Evolutionary conservation across 441 rosid genomes (phyloP).

Genomic region (Capsella rubella): DNA sequence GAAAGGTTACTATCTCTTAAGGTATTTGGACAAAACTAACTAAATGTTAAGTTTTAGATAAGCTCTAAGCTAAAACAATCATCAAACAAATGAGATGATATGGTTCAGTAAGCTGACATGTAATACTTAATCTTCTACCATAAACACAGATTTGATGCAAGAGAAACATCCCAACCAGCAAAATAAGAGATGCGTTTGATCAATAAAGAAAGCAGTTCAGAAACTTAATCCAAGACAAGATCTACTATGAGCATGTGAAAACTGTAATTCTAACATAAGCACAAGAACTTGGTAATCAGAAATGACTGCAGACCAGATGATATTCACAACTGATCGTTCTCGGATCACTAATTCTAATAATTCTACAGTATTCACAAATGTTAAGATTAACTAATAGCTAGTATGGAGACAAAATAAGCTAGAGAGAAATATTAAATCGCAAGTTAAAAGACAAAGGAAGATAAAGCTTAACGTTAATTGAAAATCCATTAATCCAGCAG

Average conservation of each 20-base stretch:
- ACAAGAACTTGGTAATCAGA: too few relatives aligned
- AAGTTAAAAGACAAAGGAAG: neutral
- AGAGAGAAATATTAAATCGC: neutral
- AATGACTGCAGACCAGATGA: neutral
- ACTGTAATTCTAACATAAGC: neutral
- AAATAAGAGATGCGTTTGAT: too few relatives aligned
- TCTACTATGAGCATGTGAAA: neutral
- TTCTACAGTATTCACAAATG: neutral
- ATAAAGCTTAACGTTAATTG: neutral
- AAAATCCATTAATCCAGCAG: constrained; percentile 27
- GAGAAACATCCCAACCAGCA: too few relatives aligned
- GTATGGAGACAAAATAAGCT: neutral
- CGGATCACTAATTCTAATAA: neutral
- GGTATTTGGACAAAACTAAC: neutral
- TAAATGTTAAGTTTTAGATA: neutral
- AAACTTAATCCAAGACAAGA: neutral
- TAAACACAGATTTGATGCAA: neutral
- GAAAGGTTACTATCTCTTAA: neutral
- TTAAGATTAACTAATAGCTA: neutral
- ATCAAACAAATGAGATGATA: neutral
- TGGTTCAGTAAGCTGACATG: neutral
- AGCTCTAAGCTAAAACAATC: neutral
- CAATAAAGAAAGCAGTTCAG: neutral
- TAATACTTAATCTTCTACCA: neutral
- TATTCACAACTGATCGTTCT: neutral